phyloP scores from a whole-genome alignment of 176 grass and related monocot species.

The Lolium multiflorum region DNA sequence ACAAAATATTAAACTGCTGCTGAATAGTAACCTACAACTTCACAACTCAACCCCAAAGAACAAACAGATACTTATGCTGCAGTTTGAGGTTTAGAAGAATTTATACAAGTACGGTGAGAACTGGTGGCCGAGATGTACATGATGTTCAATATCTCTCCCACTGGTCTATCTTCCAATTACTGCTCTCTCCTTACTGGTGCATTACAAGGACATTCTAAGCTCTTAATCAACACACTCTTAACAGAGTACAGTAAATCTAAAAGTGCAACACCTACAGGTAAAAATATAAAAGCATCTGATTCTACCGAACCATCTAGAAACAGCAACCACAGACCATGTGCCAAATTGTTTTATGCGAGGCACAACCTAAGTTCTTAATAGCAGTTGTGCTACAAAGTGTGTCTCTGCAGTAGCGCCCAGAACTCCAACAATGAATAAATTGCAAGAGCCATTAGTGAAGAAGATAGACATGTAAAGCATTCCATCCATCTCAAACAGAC shows the following conservation, averaged over 20 bases:
- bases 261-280: too few relatives aligned
- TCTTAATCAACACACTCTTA: too few relatives aligned
- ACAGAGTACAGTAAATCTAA: not conserved
- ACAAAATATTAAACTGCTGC: too few relatives aligned
- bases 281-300: too few relatives aligned
- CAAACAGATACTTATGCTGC: not conserved
- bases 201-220: not conserved
- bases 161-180: not conserved
- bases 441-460: not conserved
- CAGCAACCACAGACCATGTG: not conserved
- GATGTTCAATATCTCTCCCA: not conserved
- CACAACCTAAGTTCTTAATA: not conserved
- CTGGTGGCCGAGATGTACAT: not conserved
- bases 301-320: not conserved
- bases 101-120: not conserved
- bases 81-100: not conserved
- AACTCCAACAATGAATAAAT: not conserved
- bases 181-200: not conserved
- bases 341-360: not conserved
- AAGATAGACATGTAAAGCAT: too few relatives aligned
- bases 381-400: not conserved
- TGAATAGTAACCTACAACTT: too few relatives aligned
- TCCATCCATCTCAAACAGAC: too few relatives aligned
- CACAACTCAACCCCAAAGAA: too few relatives aligned
- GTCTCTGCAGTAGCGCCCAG: too few relatives aligned